Base-by-base conservation (phyloP, 352 stramenopile species). In the Pythium scleroteichum region DNA sequence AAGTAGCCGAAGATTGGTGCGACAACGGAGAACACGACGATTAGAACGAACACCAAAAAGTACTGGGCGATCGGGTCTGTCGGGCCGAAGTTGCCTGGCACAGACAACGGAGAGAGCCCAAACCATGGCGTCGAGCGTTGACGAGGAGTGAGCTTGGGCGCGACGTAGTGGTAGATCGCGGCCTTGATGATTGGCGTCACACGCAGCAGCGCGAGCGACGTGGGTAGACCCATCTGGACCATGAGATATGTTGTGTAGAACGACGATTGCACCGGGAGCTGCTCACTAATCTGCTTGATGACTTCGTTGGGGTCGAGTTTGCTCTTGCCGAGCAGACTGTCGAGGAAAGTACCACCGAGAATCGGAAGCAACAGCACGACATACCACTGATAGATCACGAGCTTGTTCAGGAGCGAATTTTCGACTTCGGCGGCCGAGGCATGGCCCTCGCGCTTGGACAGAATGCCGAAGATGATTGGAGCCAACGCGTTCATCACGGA, bases 211-310 rank as follows among this genome's bases (percentile, higher is more conserved):
- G 82, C 62, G 17, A 94, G 59, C 38, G 48, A 92, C 40, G 46
- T 92, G 76, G 64, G 64, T 0, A 92, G 51, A 23, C 81, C 82
- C 52, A 75, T 91, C 39, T 89, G 82, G 55, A 94, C 83, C 29
- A 94, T 70, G 40, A 92, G 53, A 67, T 89, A 92, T 5, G 81
- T 87, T 55, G 88, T 81, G 69, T 92, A 94, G 70, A 88, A 91
- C 14, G 83, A 80, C 32, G 85, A 92, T 61, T 94, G 83, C 26
- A 85, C 70, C 0, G 85, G 83, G 12, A 94, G 79, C 4, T 79
- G 69, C 32, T 79, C 59, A 44, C 82, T 90, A 32, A 94, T 67
- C 14, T 78, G 71, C 0, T 68, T 76, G 41, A 92, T 59, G 17
- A 91, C 62, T 3, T 48, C 13, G 19, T 13, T 41, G 3, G 26